phyloP scores from a whole-genome alignment of 129 eudicot genomes.

The Escallonia herrerae region DNA sequence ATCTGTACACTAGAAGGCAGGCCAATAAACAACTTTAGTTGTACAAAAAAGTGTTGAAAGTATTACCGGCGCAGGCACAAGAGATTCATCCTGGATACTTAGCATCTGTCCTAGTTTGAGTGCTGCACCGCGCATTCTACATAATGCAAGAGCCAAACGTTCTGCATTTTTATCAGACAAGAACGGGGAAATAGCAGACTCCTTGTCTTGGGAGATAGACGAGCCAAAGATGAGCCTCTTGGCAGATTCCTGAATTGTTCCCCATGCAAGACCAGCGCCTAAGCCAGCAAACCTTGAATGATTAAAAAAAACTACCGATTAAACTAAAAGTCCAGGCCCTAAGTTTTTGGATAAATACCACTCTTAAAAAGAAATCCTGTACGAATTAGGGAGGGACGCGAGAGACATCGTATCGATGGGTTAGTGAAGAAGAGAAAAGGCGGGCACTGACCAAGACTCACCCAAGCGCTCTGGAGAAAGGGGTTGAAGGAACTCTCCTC shows the following conservation, averaged over 20 bases:
- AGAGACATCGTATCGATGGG: no score
- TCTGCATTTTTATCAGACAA: conserved; percentile 89
- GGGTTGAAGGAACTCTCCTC: conserved; percentile 85
- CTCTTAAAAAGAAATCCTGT: no score
- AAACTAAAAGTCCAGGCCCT: conserved; percentile 11
- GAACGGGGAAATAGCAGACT: conserved; percentile 65
- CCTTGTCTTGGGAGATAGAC: conserved; percentile 37
- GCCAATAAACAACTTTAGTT: no score
- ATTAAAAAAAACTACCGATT: conserved; percentile 19
- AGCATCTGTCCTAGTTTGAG: conserved; percentile 95
- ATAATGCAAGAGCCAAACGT: conserved; percentile 94
- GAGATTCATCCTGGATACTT: conserved; percentile 95
- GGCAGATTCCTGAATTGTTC: conserved; percentile 90
- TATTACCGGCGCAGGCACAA: conserved; percentile 93
- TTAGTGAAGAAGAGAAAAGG: no score
- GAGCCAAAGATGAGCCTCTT: conserved; percentile 72
- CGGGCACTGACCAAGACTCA: conserved; percentile 19
- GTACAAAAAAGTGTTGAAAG: background rate
- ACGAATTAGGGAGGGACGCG: no score
- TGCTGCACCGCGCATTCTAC: conserved; percentile 99
- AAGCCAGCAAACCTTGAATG: conserved; percentile 82
- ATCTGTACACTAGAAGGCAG: no score
- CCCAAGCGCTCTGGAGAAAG: conserved; percentile 95
- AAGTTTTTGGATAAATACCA: no score
- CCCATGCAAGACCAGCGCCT: conserved; percentile 99